Conservation (phyloP, 768 basidiomycete genomes). For the Mycena polygramma region DNA sequence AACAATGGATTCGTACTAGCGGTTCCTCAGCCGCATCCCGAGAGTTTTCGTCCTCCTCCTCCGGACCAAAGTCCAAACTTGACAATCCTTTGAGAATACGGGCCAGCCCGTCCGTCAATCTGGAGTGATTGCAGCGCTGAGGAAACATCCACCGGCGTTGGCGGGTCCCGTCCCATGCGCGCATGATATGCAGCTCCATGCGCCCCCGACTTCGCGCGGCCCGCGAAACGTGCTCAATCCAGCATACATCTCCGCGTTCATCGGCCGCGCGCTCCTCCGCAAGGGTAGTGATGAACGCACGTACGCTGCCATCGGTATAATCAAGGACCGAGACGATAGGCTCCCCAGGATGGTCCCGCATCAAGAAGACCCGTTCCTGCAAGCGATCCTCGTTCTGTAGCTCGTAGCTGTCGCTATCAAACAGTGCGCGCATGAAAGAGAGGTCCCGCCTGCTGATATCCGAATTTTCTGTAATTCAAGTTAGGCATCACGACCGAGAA, state of each 20-base stretch:
- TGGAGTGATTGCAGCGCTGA: neutral
- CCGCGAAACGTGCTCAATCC: slow-evolving; percentile 1
- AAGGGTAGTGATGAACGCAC: neutral
- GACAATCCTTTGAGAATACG: no score
- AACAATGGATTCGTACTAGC: no score
- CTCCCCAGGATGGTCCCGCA: neutral
- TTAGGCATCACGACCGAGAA: no score
- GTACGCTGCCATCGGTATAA: neutral
- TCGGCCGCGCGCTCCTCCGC: neutral
- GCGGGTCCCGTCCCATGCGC: neutral
- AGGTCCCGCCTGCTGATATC: no score
- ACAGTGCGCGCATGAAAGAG: neutral
- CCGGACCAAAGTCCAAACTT: no score
- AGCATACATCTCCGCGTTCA: neutral
- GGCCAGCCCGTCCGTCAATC: neutral
- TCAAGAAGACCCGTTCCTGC: neutral
- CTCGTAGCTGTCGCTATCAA: neutral
- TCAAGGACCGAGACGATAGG: neutral
- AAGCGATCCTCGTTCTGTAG: no score
- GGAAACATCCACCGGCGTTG: neutral
- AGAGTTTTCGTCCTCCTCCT: no score
- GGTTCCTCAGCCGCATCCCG: no score
- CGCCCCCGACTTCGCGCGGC: neutral
- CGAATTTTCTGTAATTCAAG: neutral
- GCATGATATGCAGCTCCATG: slow-evolving; percentile 12